These are phyloP conservation scores for Scedosporium aurantiacum DNA, from an alignment of 2,329 filamentous ascomycete genomes.

Conservation along the genomic window DNA sequence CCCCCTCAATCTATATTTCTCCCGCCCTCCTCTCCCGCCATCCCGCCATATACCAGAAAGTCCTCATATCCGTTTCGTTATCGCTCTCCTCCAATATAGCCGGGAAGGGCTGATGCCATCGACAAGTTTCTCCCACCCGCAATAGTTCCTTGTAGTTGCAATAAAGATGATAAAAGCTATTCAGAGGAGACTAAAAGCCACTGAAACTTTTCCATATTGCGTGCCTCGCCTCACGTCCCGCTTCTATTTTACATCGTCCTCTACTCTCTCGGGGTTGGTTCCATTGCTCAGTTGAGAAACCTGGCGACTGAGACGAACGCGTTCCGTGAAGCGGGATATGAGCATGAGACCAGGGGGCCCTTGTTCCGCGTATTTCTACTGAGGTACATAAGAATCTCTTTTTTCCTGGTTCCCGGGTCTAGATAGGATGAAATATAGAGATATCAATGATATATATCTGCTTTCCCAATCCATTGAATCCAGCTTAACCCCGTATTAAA, in stretches of 20 bases:
- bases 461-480: background rate
- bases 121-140: background rate
- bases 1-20: background rate
- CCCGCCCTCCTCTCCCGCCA: background rate
- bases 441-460: background rate
- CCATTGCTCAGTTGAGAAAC: no score
- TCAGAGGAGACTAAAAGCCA: no score
- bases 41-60: background rate
- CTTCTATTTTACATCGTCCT: no score
- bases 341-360: no score
- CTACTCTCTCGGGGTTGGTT: no score
- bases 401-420: background rate
- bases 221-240: no score
- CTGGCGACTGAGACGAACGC: no score
- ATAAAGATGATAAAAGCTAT: no score
- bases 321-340: no score
- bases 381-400: background rate
- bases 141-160: no score
- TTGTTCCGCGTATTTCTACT: no score
- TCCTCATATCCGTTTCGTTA: background rate
- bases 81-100: background rate
- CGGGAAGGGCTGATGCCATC: background rate
- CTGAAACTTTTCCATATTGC: no score
- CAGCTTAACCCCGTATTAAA: background rate
- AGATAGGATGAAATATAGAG: background rate